Evolutionary conservation across 2,329 filamentous ascomycete genomes (phyloP), one percentile per base, ranked within the genome.

Genomic region (Aspergillus unguis): DNA sequence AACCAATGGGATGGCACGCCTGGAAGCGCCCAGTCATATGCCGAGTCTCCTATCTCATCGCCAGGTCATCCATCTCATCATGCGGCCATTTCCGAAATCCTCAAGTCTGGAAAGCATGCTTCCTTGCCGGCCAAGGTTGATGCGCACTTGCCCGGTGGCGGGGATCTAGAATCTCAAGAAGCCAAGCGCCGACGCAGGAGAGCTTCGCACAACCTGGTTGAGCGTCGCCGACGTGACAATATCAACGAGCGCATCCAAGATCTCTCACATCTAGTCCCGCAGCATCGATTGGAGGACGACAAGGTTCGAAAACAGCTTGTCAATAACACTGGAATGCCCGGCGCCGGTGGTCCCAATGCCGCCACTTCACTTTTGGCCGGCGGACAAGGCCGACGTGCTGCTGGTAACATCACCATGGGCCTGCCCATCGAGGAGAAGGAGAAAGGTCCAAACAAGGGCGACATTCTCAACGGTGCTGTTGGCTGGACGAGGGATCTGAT

Each of bases 191-290:
- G 92, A 70, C 83, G 92, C 55, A 85, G 94, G 54, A 83, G 94
- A 36, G 94, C 96, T 66, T 97, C 92, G 1, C 94, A 99, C 76
- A 97, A 99, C 68, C 80, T 95, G 36, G 94, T 99, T 8, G 94
- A 99, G 76, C 90, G 94, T 52, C 86, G 94, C 47, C 87, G 94
- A 56, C 85, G 94, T 57, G 94, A 97, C 75, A 97, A 97, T 69
- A 99, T 99, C 78, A 99, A 99, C 63, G 94, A 99, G 73, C 85
- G 94, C 40, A 99, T 99, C 58, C 92, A 97, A 66, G 94, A 99
- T 67, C 81, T 99, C 6, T 96, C 92, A 66, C 90, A 91, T 64
- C 82, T 99, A 17, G 92, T 99, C 2, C 94, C 94, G 26, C 81
- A 86, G 55, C 94, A 99, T 71, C 86, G 94, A 55, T 80, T 99